phyloP scores from a whole-genome alignment of 2,329 filamentous ascomycete species.

The Trichoderma sp. region DNA sequence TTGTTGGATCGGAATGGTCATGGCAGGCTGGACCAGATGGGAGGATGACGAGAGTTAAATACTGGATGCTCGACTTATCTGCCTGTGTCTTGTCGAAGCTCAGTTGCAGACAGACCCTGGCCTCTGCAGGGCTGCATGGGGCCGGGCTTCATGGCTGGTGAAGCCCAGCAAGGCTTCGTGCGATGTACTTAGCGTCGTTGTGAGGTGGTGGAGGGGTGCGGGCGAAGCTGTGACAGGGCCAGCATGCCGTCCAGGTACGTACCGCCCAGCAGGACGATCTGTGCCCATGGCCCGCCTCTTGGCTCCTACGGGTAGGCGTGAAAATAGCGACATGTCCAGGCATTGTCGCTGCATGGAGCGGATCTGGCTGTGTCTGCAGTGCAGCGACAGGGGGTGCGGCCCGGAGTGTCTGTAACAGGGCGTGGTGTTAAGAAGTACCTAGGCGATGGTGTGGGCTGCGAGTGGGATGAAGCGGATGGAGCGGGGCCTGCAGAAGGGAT shows the following conservation, averaged over 20 bases:
- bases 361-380: constrained; percentile 26
- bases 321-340: not conserved
- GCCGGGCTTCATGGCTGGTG: constrained; percentile 22
- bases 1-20: constrained; percentile 24
- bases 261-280: constrained; percentile 20
- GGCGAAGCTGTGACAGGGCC: constrained; percentile 22
- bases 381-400: constrained; percentile 11
- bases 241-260: constrained; percentile 25
- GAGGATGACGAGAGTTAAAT: constrained; percentile 29
- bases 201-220: constrained; percentile 7
- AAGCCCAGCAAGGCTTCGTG: constrained; percentile 29
- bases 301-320: constrained; percentile 3
- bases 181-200: constrained; percentile 27
- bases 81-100: constrained; percentile 21
- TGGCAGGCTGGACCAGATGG: constrained; percentile 24
- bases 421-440: not conserved
- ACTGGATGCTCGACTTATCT: constrained; percentile 27
- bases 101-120: constrained; percentile 28
- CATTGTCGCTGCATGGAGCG: constrained; percentile 13
- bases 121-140: constrained; percentile 30
- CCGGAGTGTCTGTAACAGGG: constrained; percentile 8
- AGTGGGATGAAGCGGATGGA: constrained; percentile 24
- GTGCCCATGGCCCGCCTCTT: constrained; percentile 6
- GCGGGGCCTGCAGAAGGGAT: constrained; percentile 8
- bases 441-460: constrained; percentile 27